Evolutionary conservation across 2,329 filamentous ascomycete species (phyloP).

Genomic region (Nemania diffusa): DNA sequence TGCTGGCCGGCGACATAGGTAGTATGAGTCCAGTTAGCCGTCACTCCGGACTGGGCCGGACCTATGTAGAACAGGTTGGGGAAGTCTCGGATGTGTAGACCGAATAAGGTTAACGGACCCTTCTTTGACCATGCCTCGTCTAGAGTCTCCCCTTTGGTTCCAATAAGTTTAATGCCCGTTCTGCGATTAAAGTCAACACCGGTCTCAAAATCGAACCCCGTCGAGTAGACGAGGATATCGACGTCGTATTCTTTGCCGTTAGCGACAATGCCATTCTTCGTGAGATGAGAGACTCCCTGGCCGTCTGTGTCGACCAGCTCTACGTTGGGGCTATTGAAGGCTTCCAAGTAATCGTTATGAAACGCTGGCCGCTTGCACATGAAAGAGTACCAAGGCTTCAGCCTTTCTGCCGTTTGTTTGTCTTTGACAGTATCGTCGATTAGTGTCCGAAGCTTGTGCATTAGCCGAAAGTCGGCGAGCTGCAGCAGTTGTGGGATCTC

Average conservation of each 20-base stretch:
- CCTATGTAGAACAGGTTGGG: slow-evolving; percentile 12
- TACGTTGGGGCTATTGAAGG: slow-evolving; percentile 10
- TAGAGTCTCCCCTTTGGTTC: background rate
- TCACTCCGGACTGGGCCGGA: background rate
- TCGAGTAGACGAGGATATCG: slow-evolving; percentile 7
- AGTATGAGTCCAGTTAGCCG: slow-evolving; percentile 7
- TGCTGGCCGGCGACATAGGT: background rate
- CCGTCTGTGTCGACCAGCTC: slow-evolving; percentile 10
- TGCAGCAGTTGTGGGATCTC: background rate
- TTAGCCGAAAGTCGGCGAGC: slow-evolving; percentile 2
- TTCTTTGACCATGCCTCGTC: slow-evolving; percentile 3
- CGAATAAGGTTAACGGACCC: slow-evolving; percentile 4
- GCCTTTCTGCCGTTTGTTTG: slow-evolving; percentile 5
- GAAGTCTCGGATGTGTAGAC: slow-evolving; percentile 6
- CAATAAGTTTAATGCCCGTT: background rate
- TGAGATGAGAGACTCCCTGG: slow-evolving; percentile 8
- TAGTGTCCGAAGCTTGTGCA: background rate
- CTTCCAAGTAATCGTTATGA: slow-evolving; percentile 1
- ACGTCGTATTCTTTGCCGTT: slow-evolving; percentile 1
- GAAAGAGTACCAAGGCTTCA: slow-evolving; percentile 18
- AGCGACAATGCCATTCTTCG: background rate
- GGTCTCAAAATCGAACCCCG: slow-evolving; percentile 4
- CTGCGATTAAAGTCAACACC: slow-evolving; percentile 1
- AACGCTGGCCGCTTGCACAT: slow-evolving; percentile 20
- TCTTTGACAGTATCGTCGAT: background rate